Evolutionary conservation across 2,329 filamentous ascomycete genomes (phyloP).

Genomic region (Nemania abortiva): DNA sequence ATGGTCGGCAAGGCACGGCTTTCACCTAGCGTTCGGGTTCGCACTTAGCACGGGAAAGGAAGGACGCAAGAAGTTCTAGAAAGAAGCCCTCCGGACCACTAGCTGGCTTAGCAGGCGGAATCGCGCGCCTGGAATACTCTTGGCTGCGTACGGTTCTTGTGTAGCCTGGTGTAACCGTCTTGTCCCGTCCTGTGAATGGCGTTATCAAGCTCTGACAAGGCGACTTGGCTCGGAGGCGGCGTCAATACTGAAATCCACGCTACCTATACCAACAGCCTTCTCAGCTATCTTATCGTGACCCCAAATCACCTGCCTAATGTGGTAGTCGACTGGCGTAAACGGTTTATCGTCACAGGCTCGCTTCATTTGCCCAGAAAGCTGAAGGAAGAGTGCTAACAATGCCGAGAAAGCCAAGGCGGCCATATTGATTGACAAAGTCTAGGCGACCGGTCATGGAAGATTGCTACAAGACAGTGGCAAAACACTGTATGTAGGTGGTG

Average conservation of each 20-base stretch:
- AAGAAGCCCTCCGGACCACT: background rate
- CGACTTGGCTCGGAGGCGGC: constrained; percentile 19
- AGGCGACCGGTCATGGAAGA: constrained; percentile 13
- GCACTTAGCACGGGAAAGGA: constrained; percentile 8
- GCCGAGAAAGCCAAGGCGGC: constrained; percentile 34
- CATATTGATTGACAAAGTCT: constrained; percentile 25
- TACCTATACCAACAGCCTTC: constrained; percentile 12
- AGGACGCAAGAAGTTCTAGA: constrained; percentile 32
- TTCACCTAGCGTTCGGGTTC: background rate
- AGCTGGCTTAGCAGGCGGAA: constrained; percentile 5
- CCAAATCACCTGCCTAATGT: constrained; percentile 36
- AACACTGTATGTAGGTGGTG: background rate
- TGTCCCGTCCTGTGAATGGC: constrained; percentile 24
- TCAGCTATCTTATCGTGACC: constrained; percentile 32
- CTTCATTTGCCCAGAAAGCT: constrained; percentile 33
- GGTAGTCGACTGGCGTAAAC: constrained; percentile 7
- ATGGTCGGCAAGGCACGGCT: background rate
- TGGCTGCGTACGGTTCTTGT: constrained; percentile 14
- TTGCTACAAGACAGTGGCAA: constrained; percentile 18
- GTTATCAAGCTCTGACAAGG: constrained; percentile 30
- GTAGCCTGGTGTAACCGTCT: background rate
- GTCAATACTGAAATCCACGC: constrained; percentile 8
- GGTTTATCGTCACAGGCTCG: constrained; percentile 15
- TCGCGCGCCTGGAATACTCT: constrained; percentile 1
- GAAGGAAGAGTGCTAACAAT: constrained; percentile 21